These are phyloP conservation scores for Neopestalotiopsis sp. DNA, from an alignment of 2,329 filamentous ascomycete species.

Conservation along the genomic window DNA sequence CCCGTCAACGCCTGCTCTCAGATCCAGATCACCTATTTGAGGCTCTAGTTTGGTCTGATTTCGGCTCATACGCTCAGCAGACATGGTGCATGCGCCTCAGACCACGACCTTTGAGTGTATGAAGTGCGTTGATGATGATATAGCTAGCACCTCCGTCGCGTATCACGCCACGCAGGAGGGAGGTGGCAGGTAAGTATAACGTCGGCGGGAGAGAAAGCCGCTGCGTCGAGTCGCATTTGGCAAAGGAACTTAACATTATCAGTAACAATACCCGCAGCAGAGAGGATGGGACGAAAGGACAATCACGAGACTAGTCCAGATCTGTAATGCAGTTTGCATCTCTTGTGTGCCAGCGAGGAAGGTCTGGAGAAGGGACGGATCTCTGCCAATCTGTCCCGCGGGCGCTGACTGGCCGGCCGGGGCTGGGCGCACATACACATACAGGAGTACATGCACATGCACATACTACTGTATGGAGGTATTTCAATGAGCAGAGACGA, in stretches of 20 bases:
- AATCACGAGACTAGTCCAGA: slow-evolving; percentile 9
- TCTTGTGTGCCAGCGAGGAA: slow-evolving; percentile 16
- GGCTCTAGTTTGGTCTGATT: neutral
- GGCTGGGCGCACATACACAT: slow-evolving; percentile 5
- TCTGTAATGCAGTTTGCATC: neutral
- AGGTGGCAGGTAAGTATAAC: neutral
- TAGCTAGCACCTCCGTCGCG: neutral
- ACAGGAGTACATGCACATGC: neutral
- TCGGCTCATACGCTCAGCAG: neutral
- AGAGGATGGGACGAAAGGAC: slow-evolving; percentile 7
- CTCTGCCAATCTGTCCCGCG: slow-evolving; percentile 4
- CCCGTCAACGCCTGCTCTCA: neutral
- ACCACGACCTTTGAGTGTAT: neutral
- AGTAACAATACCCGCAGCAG: slow-evolving; percentile 1
- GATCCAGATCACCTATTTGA: neutral
- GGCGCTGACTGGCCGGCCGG: slow-evolving; percentile 1
- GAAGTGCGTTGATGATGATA: neutral
- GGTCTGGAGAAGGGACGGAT: slow-evolving; percentile 9
- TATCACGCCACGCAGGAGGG: neutral
- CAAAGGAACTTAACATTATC: slow-evolving; percentile 2
- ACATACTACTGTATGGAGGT: neutral
- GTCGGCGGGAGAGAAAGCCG: slow-evolving; percentile 3
- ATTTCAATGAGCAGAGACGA: neutral
- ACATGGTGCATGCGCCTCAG: neutral
- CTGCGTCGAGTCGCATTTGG: slow-evolving; percentile 3